Evolutionary conservation across 2,329 filamentous ascomycete genomes (phyloP), one percentile per base, ranked within the genome.

Genomic region (Claviceps pazoutovae): DNA sequence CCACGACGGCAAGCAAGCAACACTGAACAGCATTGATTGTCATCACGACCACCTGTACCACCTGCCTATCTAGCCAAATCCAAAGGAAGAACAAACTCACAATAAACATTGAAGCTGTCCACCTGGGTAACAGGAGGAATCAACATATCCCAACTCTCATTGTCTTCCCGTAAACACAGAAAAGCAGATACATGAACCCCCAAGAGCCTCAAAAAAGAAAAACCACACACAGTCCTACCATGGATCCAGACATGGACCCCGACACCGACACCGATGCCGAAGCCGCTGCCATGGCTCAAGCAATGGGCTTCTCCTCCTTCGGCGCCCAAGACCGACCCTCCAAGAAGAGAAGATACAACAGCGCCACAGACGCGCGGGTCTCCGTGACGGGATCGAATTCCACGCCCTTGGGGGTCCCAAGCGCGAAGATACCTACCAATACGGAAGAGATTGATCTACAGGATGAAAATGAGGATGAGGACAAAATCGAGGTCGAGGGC

Each of bases 261-360:
- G 53, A 51, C 48, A 39, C 58, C n/a, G 62, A 76, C 48, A 68
- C 70, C 43, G 49, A 49, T 26, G 47, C 46, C 16, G 50, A 39
- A 23, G 51, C 48, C 37, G 43, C 39, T 16, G 76, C 77, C 50
- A 80, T 87, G 64, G 81, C 82, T 21, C 76, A 78, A 43, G 74
- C 78, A 46, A 84, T 89, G 81, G 86, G 86, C 56, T 89, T 89
- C 66, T 76, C 81, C 8, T 75, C 78, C 53, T 90, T 90, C 61
- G 84, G 84, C 57, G 66, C 68, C 9, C 71, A 76, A 57, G 63
- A 70, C 50, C 68, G 66, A 3, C 69, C 74, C 1, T 72, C 73
- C 44, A 86, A 85, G 64, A 85, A 84, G 64, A 76, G 84, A 55
- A 83, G 82, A 61, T 83, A 79, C 65, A 80, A 85, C 60, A 71